Evolutionary conservation across 2,329 filamentous ascomycete genomes (phyloP).

Genomic region (Knufia fluminis): DNA sequence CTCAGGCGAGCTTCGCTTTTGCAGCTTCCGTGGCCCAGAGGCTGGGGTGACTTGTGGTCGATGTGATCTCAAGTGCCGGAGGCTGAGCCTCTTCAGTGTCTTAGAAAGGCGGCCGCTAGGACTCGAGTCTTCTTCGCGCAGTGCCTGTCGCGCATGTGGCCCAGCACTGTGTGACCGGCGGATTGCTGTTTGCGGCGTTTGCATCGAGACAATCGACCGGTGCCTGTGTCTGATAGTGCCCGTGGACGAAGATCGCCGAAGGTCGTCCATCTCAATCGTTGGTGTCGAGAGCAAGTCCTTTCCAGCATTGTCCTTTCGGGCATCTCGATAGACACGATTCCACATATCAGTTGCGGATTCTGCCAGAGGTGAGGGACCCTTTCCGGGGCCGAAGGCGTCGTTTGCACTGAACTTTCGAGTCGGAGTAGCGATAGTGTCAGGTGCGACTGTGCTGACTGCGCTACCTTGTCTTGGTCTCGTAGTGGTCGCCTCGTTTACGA

Average conservation of each 20-base stretch:
- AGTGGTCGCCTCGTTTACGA: neutral
- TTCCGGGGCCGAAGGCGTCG: too few relatives aligned
- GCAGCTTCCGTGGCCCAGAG: neutral
- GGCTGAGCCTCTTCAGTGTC: neutral
- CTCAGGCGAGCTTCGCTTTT: neutral
- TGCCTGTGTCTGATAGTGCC: neutral
- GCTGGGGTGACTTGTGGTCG: neutral
- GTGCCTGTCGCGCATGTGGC: neutral
- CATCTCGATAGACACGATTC: conserved; percentile 1
- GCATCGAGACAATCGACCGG: neutral
- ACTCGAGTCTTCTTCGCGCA: neutral
- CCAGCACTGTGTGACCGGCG: conserved; percentile 1
- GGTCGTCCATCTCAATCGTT: neutral
- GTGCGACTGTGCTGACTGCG: too few relatives aligned
- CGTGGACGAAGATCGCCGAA: neutral
- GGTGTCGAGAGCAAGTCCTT: neutral
- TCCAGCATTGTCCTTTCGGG: neutral
- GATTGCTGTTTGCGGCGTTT: neutral
- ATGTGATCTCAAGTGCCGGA: neutral
- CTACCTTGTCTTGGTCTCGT: neutral
- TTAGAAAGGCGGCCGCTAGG: neutral
- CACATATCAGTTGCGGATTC: conserved; percentile 8
- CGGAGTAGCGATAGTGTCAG: too few relatives aligned
- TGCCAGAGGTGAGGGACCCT: neutral
- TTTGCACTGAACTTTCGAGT: neutral